phyloP scores from a whole-genome alignment of 1,139 yeast genomes.

The Candida neerlandica region DNA sequence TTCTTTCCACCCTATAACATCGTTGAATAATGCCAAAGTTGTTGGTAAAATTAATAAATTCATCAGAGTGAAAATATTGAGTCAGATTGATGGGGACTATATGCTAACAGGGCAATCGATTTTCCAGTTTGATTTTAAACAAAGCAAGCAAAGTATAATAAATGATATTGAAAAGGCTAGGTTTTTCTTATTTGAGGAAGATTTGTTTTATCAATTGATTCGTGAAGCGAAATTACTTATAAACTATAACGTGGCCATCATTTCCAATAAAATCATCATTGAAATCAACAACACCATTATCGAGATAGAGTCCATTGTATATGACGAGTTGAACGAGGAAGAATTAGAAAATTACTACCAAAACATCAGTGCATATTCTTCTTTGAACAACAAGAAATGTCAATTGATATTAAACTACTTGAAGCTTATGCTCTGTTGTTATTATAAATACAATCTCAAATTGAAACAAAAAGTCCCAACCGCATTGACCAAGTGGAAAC shows the following conservation, averaged over 20 bases:
- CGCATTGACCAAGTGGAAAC: conserved; percentile 54
- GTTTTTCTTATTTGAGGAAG: conserved; percentile 82
- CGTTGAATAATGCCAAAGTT: conserved; percentile 20
- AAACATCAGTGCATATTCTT: conserved; percentile 32
- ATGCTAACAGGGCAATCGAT: conserved; percentile 51
- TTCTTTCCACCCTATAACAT: conserved; percentile 33
- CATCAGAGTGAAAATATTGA: conserved; percentile 55
- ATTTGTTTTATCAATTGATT: conserved; percentile 67
- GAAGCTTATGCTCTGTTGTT: conserved; percentile 62
- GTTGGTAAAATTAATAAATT: conserved; percentile 39
- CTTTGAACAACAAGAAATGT: conserved; percentile 46
- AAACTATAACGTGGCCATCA: conserved; percentile 72
- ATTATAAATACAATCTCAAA: conserved; percentile 54
- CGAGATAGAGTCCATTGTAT: conserved; percentile 66
- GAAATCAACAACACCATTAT: conserved; percentile 68
- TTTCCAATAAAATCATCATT: conserved; percentile 65
- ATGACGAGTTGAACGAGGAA: conserved; percentile 50
- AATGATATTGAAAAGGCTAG: conserved; percentile 62
- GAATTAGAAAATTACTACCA: conserved; percentile 34
- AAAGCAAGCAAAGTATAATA: conserved; percentile 40
- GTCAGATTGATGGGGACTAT: conserved; percentile 55
- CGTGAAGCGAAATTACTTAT: conserved; percentile 74
- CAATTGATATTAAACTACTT: conserved; percentile 55
- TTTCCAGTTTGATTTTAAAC: conserved; percentile 25
- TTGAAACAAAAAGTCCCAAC: conserved; percentile 51